Percentiles rank a stretch among this genome's conserved stretches.
These are phyloP conservation scores for Nemania bipapillata DNA, from an alignment of 2,329 filamentous ascomycete species.

Conservation along the genomic window DNA sequence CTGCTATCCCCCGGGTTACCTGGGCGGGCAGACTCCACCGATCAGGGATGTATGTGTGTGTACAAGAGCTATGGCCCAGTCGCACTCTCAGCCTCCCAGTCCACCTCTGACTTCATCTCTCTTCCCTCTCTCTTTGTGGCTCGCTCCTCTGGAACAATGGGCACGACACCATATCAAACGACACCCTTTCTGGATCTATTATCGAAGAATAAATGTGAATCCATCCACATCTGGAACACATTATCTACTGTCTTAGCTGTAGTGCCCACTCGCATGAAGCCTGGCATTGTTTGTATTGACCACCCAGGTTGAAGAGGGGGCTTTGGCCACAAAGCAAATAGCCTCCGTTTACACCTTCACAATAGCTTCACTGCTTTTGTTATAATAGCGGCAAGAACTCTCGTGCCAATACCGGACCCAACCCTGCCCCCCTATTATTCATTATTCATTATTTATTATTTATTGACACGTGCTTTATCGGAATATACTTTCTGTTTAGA, in stretches of 20 bases:
- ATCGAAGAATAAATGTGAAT: constrained; percentile 22
- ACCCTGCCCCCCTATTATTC: too few species aligned
- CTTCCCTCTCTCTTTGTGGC: constrained; percentile 32
- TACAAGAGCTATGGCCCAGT: constrained; percentile 25
- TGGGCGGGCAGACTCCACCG: too few species aligned
- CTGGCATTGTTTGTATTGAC: constrained; percentile 32
- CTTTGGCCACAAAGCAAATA: background rate
- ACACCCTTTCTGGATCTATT: constrained; percentile 27
- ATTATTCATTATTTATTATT: background rate
- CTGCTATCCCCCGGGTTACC: too few species aligned
- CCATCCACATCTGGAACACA: background rate
- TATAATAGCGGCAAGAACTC: background rate
- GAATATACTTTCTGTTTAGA: background rate
- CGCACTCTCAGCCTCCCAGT: constrained; percentile 39
- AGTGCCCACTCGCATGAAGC: constrained; percentile 1
- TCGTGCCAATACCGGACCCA: background rate
- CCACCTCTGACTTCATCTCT: constrained; percentile 37
- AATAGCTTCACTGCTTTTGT: background rate
- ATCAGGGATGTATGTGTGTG: background rate
- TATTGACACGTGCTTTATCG: background rate
- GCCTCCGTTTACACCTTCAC: too few species aligned
- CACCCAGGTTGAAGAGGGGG: constrained; percentile 40
- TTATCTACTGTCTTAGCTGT: background rate
- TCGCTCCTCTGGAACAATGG: constrained; percentile 43
- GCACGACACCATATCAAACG: constrained; percentile 27